Conservation (phyloP, 129 eudicot genomes). For the Erigeron canadensis region DNA sequence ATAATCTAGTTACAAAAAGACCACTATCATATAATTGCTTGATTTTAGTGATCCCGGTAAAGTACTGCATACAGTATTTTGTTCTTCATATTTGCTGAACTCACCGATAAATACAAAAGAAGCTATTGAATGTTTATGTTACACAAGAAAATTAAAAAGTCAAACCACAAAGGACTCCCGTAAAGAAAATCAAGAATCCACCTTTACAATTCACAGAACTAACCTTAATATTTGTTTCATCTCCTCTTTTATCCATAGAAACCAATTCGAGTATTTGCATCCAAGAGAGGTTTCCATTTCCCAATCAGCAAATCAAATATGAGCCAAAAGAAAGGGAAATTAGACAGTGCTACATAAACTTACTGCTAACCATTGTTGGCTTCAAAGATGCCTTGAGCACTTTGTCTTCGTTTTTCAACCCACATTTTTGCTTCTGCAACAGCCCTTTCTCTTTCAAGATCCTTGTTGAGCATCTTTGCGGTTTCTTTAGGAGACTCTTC, state of each 20-base stretch:
- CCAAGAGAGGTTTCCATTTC: background rate
- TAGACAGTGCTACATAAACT: background rate
- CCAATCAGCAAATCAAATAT: constrained; percentile 4
- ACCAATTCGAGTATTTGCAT: background rate
- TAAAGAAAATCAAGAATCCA: background rate
- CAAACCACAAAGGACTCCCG: background rate
- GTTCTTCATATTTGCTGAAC: no score
- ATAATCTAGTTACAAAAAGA: no score
- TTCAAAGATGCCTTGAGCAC: constrained; percentile 49
- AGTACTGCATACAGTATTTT: no score
- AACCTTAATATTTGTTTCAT: background rate
- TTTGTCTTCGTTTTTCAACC: constrained; percentile 84
- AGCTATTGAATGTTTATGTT: background rate
- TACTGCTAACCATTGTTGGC: constrained; percentile 17
- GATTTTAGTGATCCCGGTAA: no score
- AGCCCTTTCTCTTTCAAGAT: constrained; percentile 79
- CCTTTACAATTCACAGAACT: background rate
- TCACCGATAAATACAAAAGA: no score
- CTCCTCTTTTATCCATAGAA: background rate
- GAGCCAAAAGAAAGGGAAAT: background rate
- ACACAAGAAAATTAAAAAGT: background rate
- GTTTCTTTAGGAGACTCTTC: constrained; percentile 85
- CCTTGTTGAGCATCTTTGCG: constrained; percentile 58
- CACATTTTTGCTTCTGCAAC: constrained; percentile 99
- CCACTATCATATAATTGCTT: no score